Evolutionary conservation across 2,329 filamentous ascomycete species (phyloP), one percentile per base, ranked within the genome.

Genomic region (Aspergillus tubingensis): DNA sequence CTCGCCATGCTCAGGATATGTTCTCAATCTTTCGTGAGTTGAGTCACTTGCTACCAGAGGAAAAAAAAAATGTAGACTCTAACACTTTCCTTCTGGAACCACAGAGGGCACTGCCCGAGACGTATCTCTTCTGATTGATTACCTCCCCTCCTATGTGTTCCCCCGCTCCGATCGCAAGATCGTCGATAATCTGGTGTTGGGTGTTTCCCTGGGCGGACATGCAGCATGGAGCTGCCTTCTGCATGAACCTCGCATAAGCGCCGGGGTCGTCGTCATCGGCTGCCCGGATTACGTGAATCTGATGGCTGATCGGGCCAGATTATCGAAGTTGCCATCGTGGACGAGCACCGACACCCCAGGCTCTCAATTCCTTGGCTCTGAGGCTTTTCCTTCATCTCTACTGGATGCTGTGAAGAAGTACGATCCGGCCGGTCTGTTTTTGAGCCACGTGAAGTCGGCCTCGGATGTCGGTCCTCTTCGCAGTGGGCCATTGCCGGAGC

Each of bases 1-100:
- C 83, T 7, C 85, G 82, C 6, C 95, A 98, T 79, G 94, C 92
- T 0, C 87, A 91, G 72, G 95, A 99, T 75, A 96, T 99, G 92
- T 92, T 95, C 73, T 87, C 86, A 30, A 86, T 87, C 62, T 89
- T 93, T 61, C 85, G 86, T 76, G 83, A 85, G 79, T 74, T 17
- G n/a, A 47, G 39, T 15, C 41, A 19, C 15, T 17, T 21, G 39
- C 32, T 36, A 13, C 27, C 39, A 17, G 15, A n/a, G 21, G 10
- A 15, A 15, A 15, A 43, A 3, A 15, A 15, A 15, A 43, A 5
- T 21, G 30, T 10, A 8, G 11, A 30, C 32, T 47, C 53, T 49
- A 15, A 58, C 44, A 47, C n/a, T 25, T 25, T 17, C 15, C 13
- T 17, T n/a, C 54, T 60, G 32, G 10, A 36, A 36, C 32, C 32